Base-by-base conservation (phyloP, 2,329 filamentous ascomycete genomes). In the Penicillium decumbens region DNA sequence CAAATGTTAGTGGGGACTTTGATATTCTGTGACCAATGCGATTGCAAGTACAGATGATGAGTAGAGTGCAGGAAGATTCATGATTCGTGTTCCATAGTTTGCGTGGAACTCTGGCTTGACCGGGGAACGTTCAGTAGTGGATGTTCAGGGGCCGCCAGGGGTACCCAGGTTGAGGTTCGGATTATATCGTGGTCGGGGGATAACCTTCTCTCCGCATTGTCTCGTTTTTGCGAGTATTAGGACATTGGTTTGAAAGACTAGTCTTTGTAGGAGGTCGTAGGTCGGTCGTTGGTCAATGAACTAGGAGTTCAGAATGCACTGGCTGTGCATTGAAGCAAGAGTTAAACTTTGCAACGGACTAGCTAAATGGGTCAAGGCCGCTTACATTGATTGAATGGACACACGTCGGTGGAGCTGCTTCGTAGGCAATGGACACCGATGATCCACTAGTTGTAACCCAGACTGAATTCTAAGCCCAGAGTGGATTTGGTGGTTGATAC, bases 311-410 rank as follows among this genome's bases (percentile, higher is more conserved):
- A 3, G 7, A 7, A 8, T 28, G 27, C 5, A 9, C 37, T 25
- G 12, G 13, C 25, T 39, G 9, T 18, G 13, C 4, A 18, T 37
- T 23, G 38, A 6, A 27, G 25, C 23, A 7, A 3, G 1, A 15
- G 12, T 27, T 40, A 27, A 27, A 40, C 12, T 40, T 40, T 40
- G 24, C 12, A 20, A 35, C 23, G 24, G 23, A n/a, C 37, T 39
- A 37, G 30, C 49, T 53, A 49, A 44, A 47, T 37, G 15, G 30
- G 23, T 1, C 18, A 20, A 9, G 24, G 37, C 15, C 12, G 38
- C 15, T 2, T 24, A 8, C 3, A 4, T n/a, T 40, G 6, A 4
- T n/a, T 40, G 6, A 25, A 20, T 40, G 23, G 38, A 25, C 6
- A 7, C n/a, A 37, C 3, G 25, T 27, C 15, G 18, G 33, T 37